Evolutionary conservation across 2,329 filamentous ascomycete species (phyloP).

Genomic region (Phyllosticta paracitricarpa): DNA sequence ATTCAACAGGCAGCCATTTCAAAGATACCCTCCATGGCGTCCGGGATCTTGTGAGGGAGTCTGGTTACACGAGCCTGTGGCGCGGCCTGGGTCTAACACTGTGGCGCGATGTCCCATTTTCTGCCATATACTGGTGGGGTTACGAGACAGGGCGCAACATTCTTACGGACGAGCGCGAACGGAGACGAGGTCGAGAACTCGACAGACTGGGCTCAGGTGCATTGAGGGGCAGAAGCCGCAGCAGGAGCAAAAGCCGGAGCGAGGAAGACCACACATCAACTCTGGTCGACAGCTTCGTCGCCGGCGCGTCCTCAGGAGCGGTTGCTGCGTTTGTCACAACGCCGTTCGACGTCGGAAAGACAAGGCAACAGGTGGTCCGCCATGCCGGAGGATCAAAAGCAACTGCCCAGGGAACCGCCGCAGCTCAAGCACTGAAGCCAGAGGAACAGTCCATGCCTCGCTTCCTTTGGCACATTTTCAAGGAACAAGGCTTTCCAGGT

Average conservation of each 20-base stretch:
- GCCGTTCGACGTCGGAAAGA: conserved; percentile 97
- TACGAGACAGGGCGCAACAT: conserved; percentile 74
- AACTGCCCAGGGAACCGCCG: conserved; percentile 15
- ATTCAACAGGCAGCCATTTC: conserved; percentile 50
- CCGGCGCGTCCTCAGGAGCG: conserved; percentile 73
- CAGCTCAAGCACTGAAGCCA: conserved; percentile 40
- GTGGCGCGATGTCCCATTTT: conserved; percentile 96
- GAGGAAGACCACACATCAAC: conserved; percentile 64
- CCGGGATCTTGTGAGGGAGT: conserved; percentile 63
- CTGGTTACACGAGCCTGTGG: conserved; percentile 81
- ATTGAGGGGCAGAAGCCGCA: conserved; percentile 16
- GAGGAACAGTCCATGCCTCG: conserved; percentile 71
- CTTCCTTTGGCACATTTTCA: conserved; percentile 85
- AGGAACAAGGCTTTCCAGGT: conserved; percentile 68
- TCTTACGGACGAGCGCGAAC: conserved; percentile 57
- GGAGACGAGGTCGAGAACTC: conserved; percentile 19
- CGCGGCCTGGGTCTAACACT: conserved; percentile 80
- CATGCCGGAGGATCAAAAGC: conserved; percentile 32
- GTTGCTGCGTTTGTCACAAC: conserved; percentile 83
- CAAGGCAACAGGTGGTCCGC: conserved; percentile 73
- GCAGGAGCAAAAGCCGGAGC: conserved; percentile 44
- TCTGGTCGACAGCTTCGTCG: conserved; percentile 79
- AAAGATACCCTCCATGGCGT: conserved; percentile 68
- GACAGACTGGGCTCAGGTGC: conserved; percentile 27
- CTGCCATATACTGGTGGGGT: conserved; percentile 95